Conservation (phyloP, 2,329 filamentous ascomycete genomes). For the Neonectria hederae region DNA sequence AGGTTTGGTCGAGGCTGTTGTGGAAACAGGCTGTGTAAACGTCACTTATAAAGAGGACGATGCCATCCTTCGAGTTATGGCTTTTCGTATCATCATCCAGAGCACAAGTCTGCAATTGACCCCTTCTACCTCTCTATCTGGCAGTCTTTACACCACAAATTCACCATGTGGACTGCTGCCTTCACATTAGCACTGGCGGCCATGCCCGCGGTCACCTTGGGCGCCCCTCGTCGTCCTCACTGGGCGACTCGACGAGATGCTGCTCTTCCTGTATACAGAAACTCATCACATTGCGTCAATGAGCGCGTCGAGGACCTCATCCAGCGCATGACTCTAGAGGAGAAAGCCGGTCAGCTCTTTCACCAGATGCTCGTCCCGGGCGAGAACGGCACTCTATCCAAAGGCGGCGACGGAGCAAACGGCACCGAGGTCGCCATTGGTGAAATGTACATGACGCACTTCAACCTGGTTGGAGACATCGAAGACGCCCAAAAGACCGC, state of each 20-base stretch:
- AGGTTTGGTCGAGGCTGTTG: background rate
- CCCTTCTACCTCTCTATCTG: background rate
- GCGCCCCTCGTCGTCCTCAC: conserved; percentile 9
- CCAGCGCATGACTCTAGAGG: conserved; percentile 56
- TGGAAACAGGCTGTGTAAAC: background rate
- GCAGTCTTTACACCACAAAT: background rate
- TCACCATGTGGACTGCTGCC: conserved; percentile 12
- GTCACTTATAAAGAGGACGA: background rate
- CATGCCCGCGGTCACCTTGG: conserved; percentile 9
- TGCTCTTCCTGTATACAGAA: conserved; percentile 27
- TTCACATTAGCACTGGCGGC: conserved; percentile 15
- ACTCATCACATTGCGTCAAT: conserved; percentile 53
- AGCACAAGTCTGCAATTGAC: background rate
- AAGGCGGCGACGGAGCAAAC: conserved; percentile 6
- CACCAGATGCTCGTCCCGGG: conserved; percentile 48
- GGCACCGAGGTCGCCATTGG: conserved; percentile 29
- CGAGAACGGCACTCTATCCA: conserved; percentile 39
- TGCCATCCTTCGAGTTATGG: background rate
- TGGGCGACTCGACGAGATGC: conserved; percentile 10
- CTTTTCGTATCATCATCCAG: background rate
- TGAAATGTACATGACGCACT: conserved; percentile 50
- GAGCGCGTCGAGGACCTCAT: conserved; percentile 58
- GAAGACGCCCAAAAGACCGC: conserved; percentile 47
- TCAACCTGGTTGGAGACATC: conserved; percentile 57
- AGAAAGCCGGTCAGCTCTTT: conserved; percentile 60